Evolutionary conservation across 169 alveolate species (phyloP), one percentile per base, ranked within the genome.

Genomic region (Nephromyces sp.): DNA sequence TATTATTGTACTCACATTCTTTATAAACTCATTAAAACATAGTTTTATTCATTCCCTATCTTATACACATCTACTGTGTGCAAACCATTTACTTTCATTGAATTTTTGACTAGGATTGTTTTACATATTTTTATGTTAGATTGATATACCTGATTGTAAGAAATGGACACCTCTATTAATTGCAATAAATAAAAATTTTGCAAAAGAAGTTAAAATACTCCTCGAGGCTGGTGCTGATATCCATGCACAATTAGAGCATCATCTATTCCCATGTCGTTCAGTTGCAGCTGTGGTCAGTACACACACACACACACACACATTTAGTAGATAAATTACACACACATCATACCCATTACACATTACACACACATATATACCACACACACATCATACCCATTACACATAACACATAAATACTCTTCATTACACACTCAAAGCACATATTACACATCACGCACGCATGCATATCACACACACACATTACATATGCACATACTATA

Each of bases 151-250:
- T 0, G 83, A 77, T 30, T 31, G 62, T 28, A 83, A 83, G 72
- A 21, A 32, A 24, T 83, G 89, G 89, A 83, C 89, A 22, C 85
- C 89, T 33, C 66, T 83, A n/a, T 81, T 80, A 4, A 83, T 83
- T 27, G 88, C 88, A 1, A 87, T 83, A 27, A 72, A 83, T 1
- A 83, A 83, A 70, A 82, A 78, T 51, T 80, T 66, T 70, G 75
- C 73, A 43, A 85, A 76, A 24, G 67, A 76, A 32, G 85, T 77
- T 5, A 77, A 76, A 24, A 65, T 83, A 25, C 79, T 83, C 52
- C 80, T 83, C 24, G 78, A 67, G 5, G 35, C 65, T 5, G 89
- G 87, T 3, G 89, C 89, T 25, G 79, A 81, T 6, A 52, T 72
- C 24, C 34, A 30, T 30, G 53, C 65, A 31, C 74, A 43, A 6